Conservation (phyloP, 345 rosid species). For the Eucalyptus sideroxylon region DNA sequence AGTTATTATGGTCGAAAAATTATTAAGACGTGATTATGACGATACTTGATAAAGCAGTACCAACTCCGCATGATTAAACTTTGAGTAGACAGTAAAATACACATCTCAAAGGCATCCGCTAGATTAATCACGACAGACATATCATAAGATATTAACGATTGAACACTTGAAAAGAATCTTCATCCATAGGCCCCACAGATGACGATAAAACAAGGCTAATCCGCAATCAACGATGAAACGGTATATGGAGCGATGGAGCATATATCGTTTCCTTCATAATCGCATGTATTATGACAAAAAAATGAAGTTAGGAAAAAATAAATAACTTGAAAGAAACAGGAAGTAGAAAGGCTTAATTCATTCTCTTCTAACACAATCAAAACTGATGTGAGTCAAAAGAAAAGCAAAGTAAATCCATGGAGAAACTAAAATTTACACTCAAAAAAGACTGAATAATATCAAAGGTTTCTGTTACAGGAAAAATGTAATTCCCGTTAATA, state of each 20-base stretch:
- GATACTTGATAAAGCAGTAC: neutral
- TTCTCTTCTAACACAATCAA: neutral
- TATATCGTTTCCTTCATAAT: neutral
- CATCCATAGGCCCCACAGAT: neutral
- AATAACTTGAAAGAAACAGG: neutral
- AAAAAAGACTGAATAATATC: neutral
- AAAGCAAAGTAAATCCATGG: neutral
- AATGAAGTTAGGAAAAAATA: neutral
- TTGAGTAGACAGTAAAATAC: neutral
- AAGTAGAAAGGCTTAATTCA: neutral
- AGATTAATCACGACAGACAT: neutral
- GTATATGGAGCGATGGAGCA: neutral
- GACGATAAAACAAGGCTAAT: neutral
- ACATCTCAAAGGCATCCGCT: neutral
- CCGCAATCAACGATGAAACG: neutral
- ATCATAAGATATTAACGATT: neutral
- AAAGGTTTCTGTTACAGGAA: conserved; percentile 8
- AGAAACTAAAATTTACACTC: neutral
- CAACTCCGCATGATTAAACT: neutral
- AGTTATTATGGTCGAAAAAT: neutral
- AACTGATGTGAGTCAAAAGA: neutral
- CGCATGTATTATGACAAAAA: neutral
- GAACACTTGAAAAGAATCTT: neutral
- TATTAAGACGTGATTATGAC: neutral
- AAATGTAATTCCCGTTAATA: conserved; percentile 12